Base-by-base conservation (phyloP, 2,329 filamentous ascomycete species). In the Saccharata proteae region DNA sequence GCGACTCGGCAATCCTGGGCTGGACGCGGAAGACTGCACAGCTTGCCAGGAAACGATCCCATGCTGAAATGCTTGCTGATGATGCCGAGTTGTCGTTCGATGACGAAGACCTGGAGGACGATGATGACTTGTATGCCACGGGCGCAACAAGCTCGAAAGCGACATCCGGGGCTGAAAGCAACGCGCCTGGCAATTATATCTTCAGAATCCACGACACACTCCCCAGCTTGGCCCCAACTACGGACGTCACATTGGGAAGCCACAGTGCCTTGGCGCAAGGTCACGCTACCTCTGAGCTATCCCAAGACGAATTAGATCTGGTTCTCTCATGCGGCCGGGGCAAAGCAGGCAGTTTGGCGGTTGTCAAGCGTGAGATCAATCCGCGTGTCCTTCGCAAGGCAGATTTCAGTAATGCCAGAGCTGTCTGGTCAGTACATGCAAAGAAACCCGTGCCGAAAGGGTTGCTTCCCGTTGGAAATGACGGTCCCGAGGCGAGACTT, bases 191-290 rank as follows among this genome's bases (percentile, higher is more conserved):
- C 4, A 74, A 80, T 30, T 73, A 88, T 42, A 64, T 59, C 3
- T 92, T 96, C 52, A 70, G 75, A 27, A 56, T 86, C 25, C 77
- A 90, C 46, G 88, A 96, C 53, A 67, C 64, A 6, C 61, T 96
- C 6, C 59, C 77, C 19, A 92, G 78, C 49, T 68, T 92, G 39
- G 85, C 79, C 0, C 85, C 86, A 1, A 78, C 93, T 43, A 74
- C 73, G 41, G 77, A 83, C 36, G 62, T 90, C 32, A 72, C 80
- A 3, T 60, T 85, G 25, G 83, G 84, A 14, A 70, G 68, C 40
- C 59, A 36, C 26, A 16, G 18, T 24, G 19, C 17, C 17, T 18
- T 10, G 13, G 29, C 15, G 15, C 26, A 30, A 11, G 12, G 27
- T 23, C 42, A 29, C 11, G 30, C 21, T 5, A 10, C 27, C 6